Base-by-base conservation (phyloP, 352 stramenopile species). In the Pseudoperonospora humuli region DNA sequence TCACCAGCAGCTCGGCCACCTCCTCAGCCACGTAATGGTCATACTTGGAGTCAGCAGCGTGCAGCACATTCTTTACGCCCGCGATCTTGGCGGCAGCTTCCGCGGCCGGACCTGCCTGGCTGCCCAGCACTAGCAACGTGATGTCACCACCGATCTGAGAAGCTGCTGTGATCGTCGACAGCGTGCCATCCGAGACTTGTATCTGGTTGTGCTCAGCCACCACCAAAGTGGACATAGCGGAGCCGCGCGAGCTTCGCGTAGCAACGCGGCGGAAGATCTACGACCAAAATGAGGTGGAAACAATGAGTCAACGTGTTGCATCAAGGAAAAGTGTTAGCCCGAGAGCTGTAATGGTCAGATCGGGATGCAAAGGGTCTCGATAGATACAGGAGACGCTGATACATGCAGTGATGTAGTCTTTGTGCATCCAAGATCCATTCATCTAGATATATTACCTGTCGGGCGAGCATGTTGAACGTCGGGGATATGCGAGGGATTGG, bases 1-100 rank as follows among this genome's bases (percentile, higher is more conserved):
- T 70, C 21, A 81, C 58, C 25, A 93, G 63, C 48, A 95, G 49
- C 48, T 83, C 72, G 34, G 87, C 76, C 31, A 96, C 78, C 39
- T 94, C 76, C 54, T 95, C 82, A 27, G 86, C 84, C 34, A 96
- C 67, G 6, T 73, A 66, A 61, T 96, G 81, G 50, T 94, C 87
- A 58, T 88, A 92, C 67, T 86, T 86, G 54, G 83, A 60, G 54
- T 94, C 69, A n/a, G 78, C 58, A 18, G 80, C 83, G 46, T 86
- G 73, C 26, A 96, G 61, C 25, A 96, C 86, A 45, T 62, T 90
- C 21, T 59, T 65, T 5, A 96, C 80, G 28, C 86, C 86, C 0
- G 59, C 49, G 38, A 96, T 80, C 46, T 88, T 86, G 19, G 78
- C 63, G 3, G 82, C 86, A 17, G 83, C 57, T 29, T 83, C 54